A percentile compares a stretch with the other conserved stretches of the same genome.
Conservation (phyloP, 2,329 filamentous ascomycete genomes). For the Alternaria atra region DNA sequence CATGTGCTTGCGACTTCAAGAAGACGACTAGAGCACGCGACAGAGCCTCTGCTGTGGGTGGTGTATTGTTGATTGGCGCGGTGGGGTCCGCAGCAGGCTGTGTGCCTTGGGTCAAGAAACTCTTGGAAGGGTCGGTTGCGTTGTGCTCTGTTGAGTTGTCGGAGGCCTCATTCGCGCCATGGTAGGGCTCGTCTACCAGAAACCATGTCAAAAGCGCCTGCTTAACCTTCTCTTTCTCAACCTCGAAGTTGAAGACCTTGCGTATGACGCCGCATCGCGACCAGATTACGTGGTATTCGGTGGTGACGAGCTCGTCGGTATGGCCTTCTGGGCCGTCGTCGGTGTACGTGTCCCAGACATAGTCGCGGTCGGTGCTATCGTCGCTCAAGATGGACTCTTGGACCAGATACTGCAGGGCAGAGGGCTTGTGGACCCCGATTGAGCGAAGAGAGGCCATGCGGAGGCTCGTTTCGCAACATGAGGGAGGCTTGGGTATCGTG, state of each 20-base stretch:
- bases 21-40: constrained; percentile 82
- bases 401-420: constrained; percentile 82
- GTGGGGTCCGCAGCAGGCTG: constrained; percentile 44
- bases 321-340: constrained; percentile 54
- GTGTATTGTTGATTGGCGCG: constrained; percentile 25
- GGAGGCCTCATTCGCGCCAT: constrained; percentile 16
- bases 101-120: constrained; percentile 44
- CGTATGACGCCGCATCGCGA: constrained; percentile 85
- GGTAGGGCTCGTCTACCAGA: constrained; percentile 56
- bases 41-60: constrained; percentile 34
- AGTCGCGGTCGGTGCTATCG: constrained; percentile 71
- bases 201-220: constrained; percentile 90
- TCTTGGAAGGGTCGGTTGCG: constrained; percentile 25
- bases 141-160: constrained; percentile 23
- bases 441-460: constrained; percentile 90
- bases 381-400: constrained; percentile 78
- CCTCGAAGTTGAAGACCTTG: constrained; percentile 84
- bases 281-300: constrained; percentile 83
- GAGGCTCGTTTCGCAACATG: constrained; percentile 44
- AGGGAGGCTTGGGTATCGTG: constrained; percentile 20
- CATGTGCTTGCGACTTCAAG: constrained; percentile 89
- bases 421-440: constrained; percentile 88
- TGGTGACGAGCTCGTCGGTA: constrained; percentile 84
- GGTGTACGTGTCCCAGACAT: constrained; percentile 76
- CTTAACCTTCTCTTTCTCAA: constrained; percentile 85